Conservation (phyloP, 1,284 basidiomycete species). For the Cutaneotrichosporon cavernicola region DNA sequence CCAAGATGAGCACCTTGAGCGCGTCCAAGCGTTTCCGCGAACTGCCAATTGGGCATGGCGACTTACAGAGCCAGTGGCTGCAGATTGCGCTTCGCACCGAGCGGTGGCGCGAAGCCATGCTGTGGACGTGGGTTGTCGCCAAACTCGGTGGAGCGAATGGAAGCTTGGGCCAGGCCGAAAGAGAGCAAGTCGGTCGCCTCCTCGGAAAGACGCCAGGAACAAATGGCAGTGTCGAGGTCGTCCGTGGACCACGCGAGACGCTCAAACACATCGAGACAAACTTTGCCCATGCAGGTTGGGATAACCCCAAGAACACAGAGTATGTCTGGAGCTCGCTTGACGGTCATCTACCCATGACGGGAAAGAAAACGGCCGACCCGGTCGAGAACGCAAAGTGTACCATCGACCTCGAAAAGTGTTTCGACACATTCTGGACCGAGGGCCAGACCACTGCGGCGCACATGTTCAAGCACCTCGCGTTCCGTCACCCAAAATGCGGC, state of each 20-base stretch:
- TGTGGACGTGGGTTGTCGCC: slow-evolving; percentile 49
- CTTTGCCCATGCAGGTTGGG: slow-evolving; percentile 43
- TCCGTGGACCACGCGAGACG: slow-evolving; percentile 44
- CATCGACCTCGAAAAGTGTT: slow-evolving; percentile 49
- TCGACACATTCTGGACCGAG: slow-evolving; percentile 47
- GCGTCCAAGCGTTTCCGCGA: slow-evolving; percentile 45
- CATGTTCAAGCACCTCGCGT: slow-evolving; percentile 58
- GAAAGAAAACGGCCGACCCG: too few relatives aligned
- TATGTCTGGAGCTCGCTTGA: neutral
- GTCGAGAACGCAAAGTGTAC: slow-evolving; percentile 30
- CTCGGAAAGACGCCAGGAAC: too few relatives aligned
- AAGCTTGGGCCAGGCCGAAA: slow-evolving; percentile 35
- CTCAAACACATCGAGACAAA: slow-evolving; percentile 32
- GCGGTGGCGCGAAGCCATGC: slow-evolving; percentile 49
- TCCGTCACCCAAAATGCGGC: slow-evolving; percentile 56
- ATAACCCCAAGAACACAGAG: slow-evolving; percentile 41
- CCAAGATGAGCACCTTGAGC: slow-evolving; percentile 36
- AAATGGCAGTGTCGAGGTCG: slow-evolving; percentile 39
- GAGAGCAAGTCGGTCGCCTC: slow-evolving; percentile 12
- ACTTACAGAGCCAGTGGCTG: slow-evolving; percentile 51
- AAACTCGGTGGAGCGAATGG: slow-evolving; percentile 37
- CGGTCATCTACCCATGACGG: too few relatives aligned
- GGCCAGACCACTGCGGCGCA: slow-evolving; percentile 39
- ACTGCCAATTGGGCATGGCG: slow-evolving; percentile 36
- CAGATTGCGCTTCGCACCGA: slow-evolving; percentile 41